Percentiles rank a stretch among this genome's conserved stretches.
phyloP scores from a whole-genome alignment of 2,329 filamentous ascomycete species.

The Xylogone sp. region DNA sequence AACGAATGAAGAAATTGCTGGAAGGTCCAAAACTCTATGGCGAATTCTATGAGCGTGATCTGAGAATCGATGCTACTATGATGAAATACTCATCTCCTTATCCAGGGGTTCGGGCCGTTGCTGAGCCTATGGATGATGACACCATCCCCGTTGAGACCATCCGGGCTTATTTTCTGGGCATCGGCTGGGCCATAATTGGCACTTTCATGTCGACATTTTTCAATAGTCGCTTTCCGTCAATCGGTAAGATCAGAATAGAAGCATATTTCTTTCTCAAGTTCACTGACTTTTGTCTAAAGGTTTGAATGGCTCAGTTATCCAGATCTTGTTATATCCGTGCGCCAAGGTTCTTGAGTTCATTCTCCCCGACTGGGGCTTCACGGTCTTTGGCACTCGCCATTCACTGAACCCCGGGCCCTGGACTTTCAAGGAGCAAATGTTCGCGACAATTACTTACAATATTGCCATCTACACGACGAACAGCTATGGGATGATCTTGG shows the following conservation, averaged over 20 bases:
- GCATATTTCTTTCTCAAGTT: not conserved
- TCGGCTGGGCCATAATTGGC: slow-evolving; percentile 35
- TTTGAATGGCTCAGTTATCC: slow-evolving; percentile 17
- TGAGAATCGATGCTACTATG: slow-evolving; percentile 35
- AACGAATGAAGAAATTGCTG: slow-evolving; percentile 36
- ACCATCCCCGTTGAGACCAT: slow-evolving; percentile 36
- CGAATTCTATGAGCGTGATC: slow-evolving; percentile 36
- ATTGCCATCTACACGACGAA: slow-evolving; percentile 14
- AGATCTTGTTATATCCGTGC: slow-evolving; percentile 41
- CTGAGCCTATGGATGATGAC: slow-evolving; percentile 32
- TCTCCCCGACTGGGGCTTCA: slow-evolving; percentile 42
- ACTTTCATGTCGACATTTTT: slow-evolving; percentile 39
- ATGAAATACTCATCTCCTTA: slow-evolving; percentile 37
- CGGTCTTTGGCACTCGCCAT: slow-evolving; percentile 31
- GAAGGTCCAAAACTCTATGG: slow-evolving; percentile 36
- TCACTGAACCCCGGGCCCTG: slow-evolving; percentile 16
- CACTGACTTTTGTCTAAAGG: slow-evolving; percentile 8
- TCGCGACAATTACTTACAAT: slow-evolving; percentile 14
- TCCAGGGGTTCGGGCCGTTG: slow-evolving; percentile 38
- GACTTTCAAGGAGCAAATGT: slow-evolving; percentile 17
- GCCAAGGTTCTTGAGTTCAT: slow-evolving; percentile 37
- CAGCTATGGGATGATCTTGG: slow-evolving; percentile 13
- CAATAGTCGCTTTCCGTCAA: slow-evolving; percentile 36
- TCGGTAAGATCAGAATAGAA: slow-evolving; percentile 22
- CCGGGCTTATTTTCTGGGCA: slow-evolving; percentile 38